Conservation (phyloP, 208 protist species). For the Balamuthia mandrillaris region DNA sequence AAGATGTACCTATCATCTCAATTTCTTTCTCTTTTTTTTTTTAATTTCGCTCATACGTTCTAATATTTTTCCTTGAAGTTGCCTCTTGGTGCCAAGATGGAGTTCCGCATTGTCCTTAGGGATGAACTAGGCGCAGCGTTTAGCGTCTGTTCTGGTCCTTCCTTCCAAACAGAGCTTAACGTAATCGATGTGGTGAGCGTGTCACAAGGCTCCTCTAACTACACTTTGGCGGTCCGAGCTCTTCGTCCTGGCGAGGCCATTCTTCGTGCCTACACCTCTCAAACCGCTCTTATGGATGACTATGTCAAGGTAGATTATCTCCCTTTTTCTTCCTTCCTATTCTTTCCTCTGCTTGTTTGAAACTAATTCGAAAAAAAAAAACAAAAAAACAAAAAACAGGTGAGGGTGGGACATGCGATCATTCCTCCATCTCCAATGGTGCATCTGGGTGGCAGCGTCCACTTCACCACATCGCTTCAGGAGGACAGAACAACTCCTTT, state of each 20-base stretch:
- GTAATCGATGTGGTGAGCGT: constrained; percentile 11
- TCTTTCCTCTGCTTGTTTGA: not conserved
- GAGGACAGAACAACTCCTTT: not conserved
- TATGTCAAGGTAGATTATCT: constrained; percentile 42
- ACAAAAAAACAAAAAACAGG: not conserved
- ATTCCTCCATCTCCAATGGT: not conserved
- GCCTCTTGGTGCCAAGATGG: constrained; percentile 1
- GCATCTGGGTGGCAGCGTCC: constrained; percentile 8
- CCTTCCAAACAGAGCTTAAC: not conserved
- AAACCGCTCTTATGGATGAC: not conserved
- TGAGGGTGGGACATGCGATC: constrained; percentile 27
- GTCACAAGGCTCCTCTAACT: not conserved
- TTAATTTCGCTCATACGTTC: not conserved
- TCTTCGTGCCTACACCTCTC: constrained; percentile 19
- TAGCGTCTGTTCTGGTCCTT: not conserved
- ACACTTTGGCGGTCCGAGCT: not conserved
- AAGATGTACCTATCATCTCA: not conserved
- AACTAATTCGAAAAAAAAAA: not conserved
- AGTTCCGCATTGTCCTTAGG: constrained; percentile 12
- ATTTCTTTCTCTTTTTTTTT: not conserved
- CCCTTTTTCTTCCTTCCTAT: not conserved
- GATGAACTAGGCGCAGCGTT: constrained; percentile 20
- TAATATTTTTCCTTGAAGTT: not conserved
- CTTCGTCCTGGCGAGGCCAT: constrained; percentile 36
- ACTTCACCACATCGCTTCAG: not conserved